These are phyloP conservation scores for Fusarium miscanthi DNA, from an alignment of 2,329 filamentous ascomycete species.

Conservation along the genomic window DNA sequence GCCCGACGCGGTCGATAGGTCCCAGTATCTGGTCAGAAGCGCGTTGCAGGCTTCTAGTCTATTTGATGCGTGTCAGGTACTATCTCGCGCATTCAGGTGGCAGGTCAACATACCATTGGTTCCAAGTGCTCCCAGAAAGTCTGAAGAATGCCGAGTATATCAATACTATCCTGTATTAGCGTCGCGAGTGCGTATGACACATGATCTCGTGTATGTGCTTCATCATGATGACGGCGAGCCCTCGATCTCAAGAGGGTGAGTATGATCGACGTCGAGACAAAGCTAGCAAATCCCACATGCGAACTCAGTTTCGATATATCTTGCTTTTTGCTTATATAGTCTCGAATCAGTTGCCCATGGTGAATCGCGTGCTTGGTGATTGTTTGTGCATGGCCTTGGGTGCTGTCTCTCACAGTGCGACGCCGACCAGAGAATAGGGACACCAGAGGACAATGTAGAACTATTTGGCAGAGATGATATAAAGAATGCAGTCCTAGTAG, in stretches of 20 bases:
- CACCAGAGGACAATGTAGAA: background rate
- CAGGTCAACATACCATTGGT: background rate
- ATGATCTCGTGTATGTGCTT: background rate
- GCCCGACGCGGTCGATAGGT: fast-evolving
- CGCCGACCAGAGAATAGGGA: background rate
- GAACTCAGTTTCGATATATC: background rate
- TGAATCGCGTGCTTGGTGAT: background rate
- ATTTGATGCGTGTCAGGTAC: fast-evolving
- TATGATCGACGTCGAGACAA: background rate
- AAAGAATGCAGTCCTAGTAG: background rate
- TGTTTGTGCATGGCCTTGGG: background rate
- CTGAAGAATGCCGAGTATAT: background rate
- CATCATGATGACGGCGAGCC: background rate
- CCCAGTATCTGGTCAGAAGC: background rate
- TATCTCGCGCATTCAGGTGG: fast-evolving
- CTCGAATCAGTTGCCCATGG: background rate
- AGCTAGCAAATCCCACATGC: background rate
- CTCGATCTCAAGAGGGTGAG: background rate
- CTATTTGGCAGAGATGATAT: background rate
- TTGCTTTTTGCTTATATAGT: background rate
- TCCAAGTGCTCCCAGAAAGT: background rate
- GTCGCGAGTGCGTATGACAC: background rate
- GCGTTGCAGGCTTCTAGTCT: background rate
- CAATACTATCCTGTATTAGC: background rate
- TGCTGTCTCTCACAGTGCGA: fast-evolving